Evolutionary conservation across 2,329 filamentous ascomycete species (phyloP), one percentile per base, ranked within the genome.

Genomic region (Simplicillium aogashimaense): DNA sequence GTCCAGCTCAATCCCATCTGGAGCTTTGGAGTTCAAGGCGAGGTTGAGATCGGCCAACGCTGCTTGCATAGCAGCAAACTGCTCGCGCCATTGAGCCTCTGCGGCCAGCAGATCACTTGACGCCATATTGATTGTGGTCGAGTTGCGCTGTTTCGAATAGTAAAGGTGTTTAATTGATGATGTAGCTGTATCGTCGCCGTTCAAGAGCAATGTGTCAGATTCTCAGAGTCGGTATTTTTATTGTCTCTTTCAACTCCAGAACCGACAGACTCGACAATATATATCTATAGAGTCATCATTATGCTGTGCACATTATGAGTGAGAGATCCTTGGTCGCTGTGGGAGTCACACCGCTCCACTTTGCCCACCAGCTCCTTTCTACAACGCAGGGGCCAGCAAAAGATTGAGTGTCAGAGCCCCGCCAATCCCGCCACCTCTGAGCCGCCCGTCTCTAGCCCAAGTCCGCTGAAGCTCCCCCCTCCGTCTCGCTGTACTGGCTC

Each of bases 41-140:
- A 76, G 59, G 9, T 75, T 70, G 39, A 95, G 67, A 16, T 83
- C 76, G 33, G 83, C 84, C 43, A 97, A 78, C 34, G 89, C 87
- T 45, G 83, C 75, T 54, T 83, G 82, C 92, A 98, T 97, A 28
- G 83, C 78, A 20, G 78, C 75, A 51, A 94, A 77, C 58, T 95
- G 87, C 43, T 79, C 74, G 48, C 90, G 80, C 92, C 92, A 97
- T 74, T 84, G 74, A 16, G 64, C 59, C 51, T 73, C 69, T 40
- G 68, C 68, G 28, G 59, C 61, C 37, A 50, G 50, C 33, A 65
- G 53, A 31, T 59, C 48, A 34, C 47, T 46, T 6, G 59, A 60
- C 31, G 58, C 56, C 62, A 65, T 65, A 33, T 30, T 42, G 13
- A 18, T 29, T 13, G 11, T 41, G 37, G 29, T n/a, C n/a, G n/a